Base-by-base conservation (phyloP, 495 filamentous ascomycete species). In the Annulohypoxylon maeteangense region DNA sequence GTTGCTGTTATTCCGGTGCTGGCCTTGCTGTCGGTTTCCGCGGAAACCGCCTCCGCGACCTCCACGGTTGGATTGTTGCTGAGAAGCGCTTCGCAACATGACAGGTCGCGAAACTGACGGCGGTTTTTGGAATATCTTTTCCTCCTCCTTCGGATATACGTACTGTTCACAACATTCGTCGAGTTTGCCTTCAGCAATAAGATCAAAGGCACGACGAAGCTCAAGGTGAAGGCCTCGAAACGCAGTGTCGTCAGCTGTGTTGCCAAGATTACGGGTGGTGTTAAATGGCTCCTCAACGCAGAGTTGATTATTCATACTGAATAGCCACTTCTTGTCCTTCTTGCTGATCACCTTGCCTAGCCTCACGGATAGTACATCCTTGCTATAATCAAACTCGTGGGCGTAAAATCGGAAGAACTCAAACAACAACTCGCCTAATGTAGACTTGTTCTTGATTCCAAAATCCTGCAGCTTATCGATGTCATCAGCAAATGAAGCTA, bases 211-310 rank as follows among this genome's bases (percentile, higher is more conserved):
- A 72, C 92, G 87, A 71, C 96, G 88, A 45, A 99, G 79, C 79
- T 99, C 95, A 53, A 92, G 77, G 80, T 98, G 96, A 18, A 99
- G 86, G 2, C 95, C 95, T 54, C 91, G 86, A 75, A 97, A 96
- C 0, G 95, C 95, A 2, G 89, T 94, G 76, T 97, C 94, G 74
- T 99, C 95, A 7, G 95, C 95, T 20, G 95, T 98, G 73, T 98
- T 98, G 0, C 94, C 95, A 54, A 99, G 84, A 78, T 99, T 99
- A n/a, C 96, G 87, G n/a, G 81, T 83, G 27, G 86, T 91, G 73
- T 97, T 99, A 84, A 99, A 99, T 2, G 95, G 96, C 76, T 99
- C 95, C 77, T 99, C 96, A 25, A 98, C 91, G 76, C 95, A 98
- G 48, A 99, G 86, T 48, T 90, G 86, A 74, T 97, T 94, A 74